phyloP scores from a whole-genome alignment of 179 eudicot species.

The Vitellaria paradoxa region DNA sequence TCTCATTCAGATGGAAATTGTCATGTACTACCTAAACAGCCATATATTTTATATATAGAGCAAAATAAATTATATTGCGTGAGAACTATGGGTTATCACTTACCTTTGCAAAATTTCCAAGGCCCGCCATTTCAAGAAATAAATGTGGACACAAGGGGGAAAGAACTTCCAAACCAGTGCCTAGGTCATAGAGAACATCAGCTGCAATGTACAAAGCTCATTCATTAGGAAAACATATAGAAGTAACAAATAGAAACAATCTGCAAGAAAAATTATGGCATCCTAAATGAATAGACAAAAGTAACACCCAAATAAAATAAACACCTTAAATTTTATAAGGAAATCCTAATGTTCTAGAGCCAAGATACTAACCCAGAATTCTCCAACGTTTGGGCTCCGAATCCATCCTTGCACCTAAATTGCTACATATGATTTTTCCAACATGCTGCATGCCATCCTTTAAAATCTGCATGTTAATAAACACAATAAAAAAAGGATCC shows the following conservation, averaged over 20 bases:
- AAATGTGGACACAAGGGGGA: conserved; percentile 93
- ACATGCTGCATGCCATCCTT: conserved; percentile 99
- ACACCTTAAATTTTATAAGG: not conserved
- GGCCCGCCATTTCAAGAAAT: conserved; percentile 93
- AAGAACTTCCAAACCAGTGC: conserved; percentile 91
- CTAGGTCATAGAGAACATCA: conserved; percentile 92
- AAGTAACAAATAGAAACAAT: conserved; percentile 1
- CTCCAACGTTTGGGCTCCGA: conserved; percentile 99
- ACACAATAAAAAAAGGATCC: not conserved
- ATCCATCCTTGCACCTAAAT: conserved; percentile 96
- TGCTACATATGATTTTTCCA: conserved; percentile 96
- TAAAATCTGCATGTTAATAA: conserved; percentile 58
- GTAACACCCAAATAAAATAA: conserved; percentile 2
- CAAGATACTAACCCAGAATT: conserved; percentile 59
- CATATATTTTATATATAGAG: not conserved
- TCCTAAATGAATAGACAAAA: not conserved
- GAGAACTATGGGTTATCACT: not conserved
- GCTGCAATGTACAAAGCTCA: conserved; percentile 47
- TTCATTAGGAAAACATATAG: conserved; percentile 10
- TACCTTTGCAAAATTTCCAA: conserved; percentile 99
- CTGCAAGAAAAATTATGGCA: not conserved
- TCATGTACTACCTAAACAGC: not conserved
- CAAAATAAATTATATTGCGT: not conserved
- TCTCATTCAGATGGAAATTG: not conserved
- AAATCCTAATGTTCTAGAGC: no score